Evolutionary conservation across 331 rosid species (phyloP).

Genomic region (Erythrophleum ivorense): DNA sequence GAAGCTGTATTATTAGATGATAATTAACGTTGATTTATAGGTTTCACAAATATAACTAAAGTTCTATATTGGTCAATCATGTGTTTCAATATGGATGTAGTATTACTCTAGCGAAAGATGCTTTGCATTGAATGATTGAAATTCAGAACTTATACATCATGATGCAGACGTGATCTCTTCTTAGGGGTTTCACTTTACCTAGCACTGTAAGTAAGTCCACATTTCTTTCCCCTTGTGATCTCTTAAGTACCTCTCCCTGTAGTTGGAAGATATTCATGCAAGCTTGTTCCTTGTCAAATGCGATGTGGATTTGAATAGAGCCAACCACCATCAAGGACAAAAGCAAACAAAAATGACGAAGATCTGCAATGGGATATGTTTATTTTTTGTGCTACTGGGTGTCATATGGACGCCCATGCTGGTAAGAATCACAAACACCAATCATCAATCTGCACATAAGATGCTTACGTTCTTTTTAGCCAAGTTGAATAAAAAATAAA

Average conservation of each 20-base stretch:
- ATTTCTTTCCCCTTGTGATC: slow-evolving; percentile 29
- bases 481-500: neutral
- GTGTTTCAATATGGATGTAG: slow-evolving; percentile 1
- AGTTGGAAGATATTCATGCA: slow-evolving; percentile 96
- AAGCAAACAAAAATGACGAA: slow-evolving; percentile 85
- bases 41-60: neutral
- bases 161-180: slow-evolving; percentile 29
- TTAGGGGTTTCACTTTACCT: slow-evolving; percentile 23
- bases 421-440: slow-evolving; percentile 58
- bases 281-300: slow-evolving; percentile 97
- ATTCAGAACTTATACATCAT: slow-evolving; percentile 2
- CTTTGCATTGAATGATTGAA: slow-evolving; percentile 7
- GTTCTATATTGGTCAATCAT: slow-evolving; percentile 10
- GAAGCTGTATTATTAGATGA: neutral
- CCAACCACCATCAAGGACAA: slow-evolving; percentile 80
- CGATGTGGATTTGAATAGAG: slow-evolving; percentile 78
- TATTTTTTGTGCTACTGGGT: slow-evolving; percentile 76
- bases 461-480: neutral
- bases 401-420: slow-evolving; percentile 99
- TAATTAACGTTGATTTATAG: slow-evolving; percentile 15
- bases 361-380: slow-evolving; percentile 91
- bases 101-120: slow-evolving; percentile 1
- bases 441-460: neutral
- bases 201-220: neutral
- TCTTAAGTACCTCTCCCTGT: slow-evolving; percentile 29